Percentiles rank a stretch among this genome's conserved stretches.
Evolutionary conservation across 768 basidiomycete genomes (phyloP).

Genomic region (Psilocybe tampanensis): DNA sequence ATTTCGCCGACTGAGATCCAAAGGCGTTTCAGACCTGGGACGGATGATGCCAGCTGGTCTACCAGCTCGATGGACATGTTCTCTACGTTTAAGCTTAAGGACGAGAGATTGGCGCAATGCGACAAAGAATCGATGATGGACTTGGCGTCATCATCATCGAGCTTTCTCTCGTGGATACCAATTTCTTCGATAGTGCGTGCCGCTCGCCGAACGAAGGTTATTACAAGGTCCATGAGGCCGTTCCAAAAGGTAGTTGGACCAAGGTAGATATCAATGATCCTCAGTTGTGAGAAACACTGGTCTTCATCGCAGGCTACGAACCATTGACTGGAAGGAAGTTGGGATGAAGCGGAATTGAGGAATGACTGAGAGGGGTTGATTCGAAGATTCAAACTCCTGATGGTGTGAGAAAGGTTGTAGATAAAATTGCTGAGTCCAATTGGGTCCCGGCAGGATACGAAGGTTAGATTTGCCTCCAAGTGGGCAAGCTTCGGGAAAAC

Average conservation of each 20-base stretch:
- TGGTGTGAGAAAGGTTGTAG: not conserved
- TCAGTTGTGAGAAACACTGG: conserved; percentile 3
- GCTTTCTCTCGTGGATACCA: not conserved
- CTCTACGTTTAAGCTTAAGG: not conserved
- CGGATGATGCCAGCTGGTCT: not conserved
- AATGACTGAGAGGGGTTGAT: conserved; percentile 1
- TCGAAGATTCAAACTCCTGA: not conserved
- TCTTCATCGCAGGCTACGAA: not conserved
- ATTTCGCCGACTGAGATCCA: not conserved
- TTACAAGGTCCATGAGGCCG: not conserved
- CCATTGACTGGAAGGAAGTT: not conserved
- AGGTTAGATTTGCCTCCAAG: not conserved
- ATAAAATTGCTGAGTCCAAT: conserved; percentile 2
- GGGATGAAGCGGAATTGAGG: not conserved
- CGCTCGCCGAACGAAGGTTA: conserved; percentile 2
- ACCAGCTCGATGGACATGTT: not conserved
- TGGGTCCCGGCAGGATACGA: not conserved
- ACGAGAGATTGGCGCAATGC: not conserved
- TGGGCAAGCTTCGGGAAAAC: not conserved
- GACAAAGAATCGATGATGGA: not conserved
- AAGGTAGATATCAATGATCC: conserved; percentile 5
- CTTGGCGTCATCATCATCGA: not conserved
- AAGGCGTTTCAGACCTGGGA: conserved; percentile 1
- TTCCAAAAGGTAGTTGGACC: not conserved
- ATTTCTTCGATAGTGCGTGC: not conserved